These are phyloP conservation scores for Nepenthes gracilis DNA, from an alignment of 148 eudicot species.

Conservation along the genomic window DNA sequence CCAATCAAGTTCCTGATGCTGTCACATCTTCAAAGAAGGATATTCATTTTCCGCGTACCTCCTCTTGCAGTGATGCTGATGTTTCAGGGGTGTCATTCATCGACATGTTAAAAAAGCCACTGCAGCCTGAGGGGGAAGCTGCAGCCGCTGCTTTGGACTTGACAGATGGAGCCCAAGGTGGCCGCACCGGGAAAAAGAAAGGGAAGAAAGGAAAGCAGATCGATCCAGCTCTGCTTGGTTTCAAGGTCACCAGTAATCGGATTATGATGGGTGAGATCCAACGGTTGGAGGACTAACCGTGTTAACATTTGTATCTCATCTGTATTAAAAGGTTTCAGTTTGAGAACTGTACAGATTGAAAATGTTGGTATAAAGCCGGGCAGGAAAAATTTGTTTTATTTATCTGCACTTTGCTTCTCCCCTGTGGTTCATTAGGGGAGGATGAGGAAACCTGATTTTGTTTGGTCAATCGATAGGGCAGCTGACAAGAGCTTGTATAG, in stretches of 20 bases:
- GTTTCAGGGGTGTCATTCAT: slow-evolving; percentile 71
- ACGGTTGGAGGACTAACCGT: slow-evolving; percentile 43
- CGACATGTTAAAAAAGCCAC: slow-evolving; percentile 78
- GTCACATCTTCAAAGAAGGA: slow-evolving; percentile 38
- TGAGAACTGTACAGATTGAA: slow-evolving; percentile 23
- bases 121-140: slow-evolving; percentile 29
- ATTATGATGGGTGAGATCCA: slow-evolving; percentile 96
- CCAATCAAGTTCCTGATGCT: slow-evolving; percentile 20
- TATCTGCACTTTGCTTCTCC: not conserved
- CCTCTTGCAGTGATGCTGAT: slow-evolving; percentile 69
- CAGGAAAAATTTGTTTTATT: not conserved
- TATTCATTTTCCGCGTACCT: slow-evolving; percentile 49
- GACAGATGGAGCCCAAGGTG: slow-evolving; percentile 36
- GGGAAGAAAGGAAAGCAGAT: slow-evolving; percentile 83
- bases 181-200: slow-evolving; percentile 60
- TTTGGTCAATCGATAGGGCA: no score
- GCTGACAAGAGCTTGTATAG: no score
- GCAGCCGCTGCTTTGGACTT: slow-evolving; percentile 27
- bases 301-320: not conserved
- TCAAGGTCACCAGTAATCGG: slow-evolving; percentile 82
- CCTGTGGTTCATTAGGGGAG: not conserved
- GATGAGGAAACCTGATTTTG: no score
- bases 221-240: slow-evolving; percentile 72
- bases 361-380: not conserved
- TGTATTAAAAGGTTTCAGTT: not conserved